Conservation (phyloP, 2,329 filamentous ascomycete species). For the Botrytis sinoallii region DNA sequence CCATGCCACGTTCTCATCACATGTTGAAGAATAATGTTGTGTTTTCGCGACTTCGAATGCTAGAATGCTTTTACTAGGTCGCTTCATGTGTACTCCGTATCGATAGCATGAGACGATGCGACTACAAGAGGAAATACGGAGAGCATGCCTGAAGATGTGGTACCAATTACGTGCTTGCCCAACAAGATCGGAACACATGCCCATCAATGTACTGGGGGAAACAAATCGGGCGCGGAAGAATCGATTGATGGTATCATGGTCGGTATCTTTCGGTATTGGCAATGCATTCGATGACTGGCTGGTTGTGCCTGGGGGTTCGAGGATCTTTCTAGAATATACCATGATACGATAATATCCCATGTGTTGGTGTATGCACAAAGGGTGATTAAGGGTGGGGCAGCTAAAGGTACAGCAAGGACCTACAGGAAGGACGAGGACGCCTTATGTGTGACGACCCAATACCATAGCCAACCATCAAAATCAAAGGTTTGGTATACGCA, state of each 20-base stretch:
- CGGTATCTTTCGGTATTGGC: background rate
- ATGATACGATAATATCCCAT: background rate
- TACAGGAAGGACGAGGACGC: background rate
- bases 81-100: background rate
- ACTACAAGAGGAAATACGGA: background rate
- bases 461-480: background rate
- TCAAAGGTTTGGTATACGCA: background rate
- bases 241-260: background rate
- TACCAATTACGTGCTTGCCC: background rate
- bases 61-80: background rate
- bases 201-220: background rate
- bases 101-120: background rate
- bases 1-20: slow-evolving; percentile 5
- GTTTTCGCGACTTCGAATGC: background rate
- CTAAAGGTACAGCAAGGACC: background rate
- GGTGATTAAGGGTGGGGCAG: background rate
- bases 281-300: background rate
- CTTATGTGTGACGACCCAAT: background rate
- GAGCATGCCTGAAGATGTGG: background rate
- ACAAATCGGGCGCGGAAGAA: background rate
- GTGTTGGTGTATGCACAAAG: background rate
- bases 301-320: background rate
- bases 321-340: background rate
- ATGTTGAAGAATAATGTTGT: background rate
- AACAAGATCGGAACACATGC: background rate